Evolutionary conservation across 225 moss, liverwort and hornwort genomes (phyloP), one percentile per base, ranked within the genome.

Genomic region (Straminergon stramineum): DNA sequence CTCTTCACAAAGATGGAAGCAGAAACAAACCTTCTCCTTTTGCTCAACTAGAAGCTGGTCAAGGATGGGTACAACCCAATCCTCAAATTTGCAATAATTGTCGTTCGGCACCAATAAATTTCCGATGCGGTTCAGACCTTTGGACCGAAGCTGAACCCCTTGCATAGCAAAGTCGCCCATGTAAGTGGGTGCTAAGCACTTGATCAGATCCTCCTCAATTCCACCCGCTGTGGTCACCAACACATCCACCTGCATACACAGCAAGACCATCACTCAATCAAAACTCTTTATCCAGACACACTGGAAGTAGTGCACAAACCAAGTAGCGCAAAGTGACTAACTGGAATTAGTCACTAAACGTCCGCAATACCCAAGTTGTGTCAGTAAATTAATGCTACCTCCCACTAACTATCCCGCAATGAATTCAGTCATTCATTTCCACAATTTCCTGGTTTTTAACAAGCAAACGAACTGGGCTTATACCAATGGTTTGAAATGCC

Each of bases 181-280:
- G 83, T 88, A 99, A 37, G 99, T 99, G 65, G 96, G 96, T 73
- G 99, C 97, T 75, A 99, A 92, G 89, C 97, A 99, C 82, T 99
- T 99, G 86, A 99, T 99, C 55, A 99, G 92, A 90, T 99, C 99
- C 92, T 99, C 99, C 85, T 99, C 99, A 83, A 99, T 90, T 62
- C 99, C 99, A 87, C 99, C 99, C 26, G 99, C 97, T 87, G 99
- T 99, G 55, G 99, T 97, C 63, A 99, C 99, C 87, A 99, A 63
- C 73, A 97, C 97, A 90, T 99, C 96, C 24, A 99, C 96, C 99
- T 99, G 91, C 85, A 92, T 45, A 74, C 89, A 89, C 77, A 88
- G 56, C 79, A 93, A 79, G 51, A 83, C 81, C 67, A 84, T 89
- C 70, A 91, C 84, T 76, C 77, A 89, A 69, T 65, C 89, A 95